Percentiles rank a stretch among this genome's conserved stretches.
These are phyloP conservation scores for Pseudogymnoascus sp. DNA, from an alignment of 2,329 filamentous ascomycete genomes.

Conservation along the genomic window DNA sequence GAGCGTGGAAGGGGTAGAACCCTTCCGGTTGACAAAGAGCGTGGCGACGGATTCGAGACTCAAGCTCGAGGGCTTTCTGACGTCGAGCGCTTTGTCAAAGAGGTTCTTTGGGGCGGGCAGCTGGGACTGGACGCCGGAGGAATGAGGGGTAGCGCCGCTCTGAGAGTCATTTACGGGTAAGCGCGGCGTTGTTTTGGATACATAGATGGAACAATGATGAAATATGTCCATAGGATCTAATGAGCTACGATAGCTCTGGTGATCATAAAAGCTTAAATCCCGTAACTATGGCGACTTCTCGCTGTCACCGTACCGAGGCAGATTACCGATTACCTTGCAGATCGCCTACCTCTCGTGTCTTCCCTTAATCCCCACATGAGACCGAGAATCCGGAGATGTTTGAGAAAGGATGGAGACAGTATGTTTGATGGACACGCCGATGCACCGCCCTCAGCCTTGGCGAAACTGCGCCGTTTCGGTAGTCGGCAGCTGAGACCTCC, in stretches of 20 bases:
- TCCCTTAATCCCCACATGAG: not conserved
- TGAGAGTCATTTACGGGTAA: not conserved
- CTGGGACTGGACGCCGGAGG: constrained; percentile 48
- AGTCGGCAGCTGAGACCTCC: not conserved
- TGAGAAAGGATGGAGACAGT: not conserved
- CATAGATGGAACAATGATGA: not conserved
- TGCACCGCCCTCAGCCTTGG: not conserved
- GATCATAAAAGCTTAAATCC: not conserved
- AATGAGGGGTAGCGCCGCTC: not conserved
- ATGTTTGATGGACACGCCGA: not conserved
- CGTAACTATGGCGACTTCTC: not conserved
- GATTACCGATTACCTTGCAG: not conserved
- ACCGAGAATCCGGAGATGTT: not conserved
- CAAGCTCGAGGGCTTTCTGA: constrained; percentile 41
- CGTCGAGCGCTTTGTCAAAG: constrained; percentile 42
- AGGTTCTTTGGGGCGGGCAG: constrained; percentile 46
- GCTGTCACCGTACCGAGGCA: not conserved
- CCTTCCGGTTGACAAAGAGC: constrained; percentile 40
- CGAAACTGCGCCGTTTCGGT: not conserved
- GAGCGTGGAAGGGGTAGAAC: constrained; percentile 13
- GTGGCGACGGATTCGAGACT: constrained; percentile 44
- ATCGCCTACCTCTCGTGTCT: not conserved
- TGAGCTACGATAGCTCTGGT: not conserved
- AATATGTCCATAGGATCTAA: not conserved
- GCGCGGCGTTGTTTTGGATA: not conserved